These are phyloP conservation scores for Diaporthe sp. DNA, from an alignment of 2,329 filamentous ascomycete species.

Conservation along the genomic window DNA sequence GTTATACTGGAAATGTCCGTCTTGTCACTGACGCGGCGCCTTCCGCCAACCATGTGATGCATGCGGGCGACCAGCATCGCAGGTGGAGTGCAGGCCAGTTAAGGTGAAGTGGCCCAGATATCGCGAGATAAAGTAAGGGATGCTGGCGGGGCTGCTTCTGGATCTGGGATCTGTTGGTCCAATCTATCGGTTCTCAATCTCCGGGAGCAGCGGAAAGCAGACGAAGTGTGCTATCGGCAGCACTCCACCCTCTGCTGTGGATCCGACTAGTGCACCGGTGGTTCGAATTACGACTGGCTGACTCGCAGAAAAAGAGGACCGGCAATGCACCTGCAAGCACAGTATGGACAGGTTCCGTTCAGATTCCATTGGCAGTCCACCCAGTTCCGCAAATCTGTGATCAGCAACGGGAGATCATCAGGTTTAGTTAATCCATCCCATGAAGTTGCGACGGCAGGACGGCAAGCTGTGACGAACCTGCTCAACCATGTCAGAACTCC, in stretches of 20 bases:
- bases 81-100: not conserved
- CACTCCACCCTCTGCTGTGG: not conserved
- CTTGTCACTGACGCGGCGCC: not conserved
- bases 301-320: slow-evolving; percentile 17
- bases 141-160: slow-evolving; percentile 7
- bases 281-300: slow-evolving; percentile 16
- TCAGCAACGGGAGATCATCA: not conserved
- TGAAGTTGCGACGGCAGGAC: not conserved
- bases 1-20: not conserved
- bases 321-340: not conserved
- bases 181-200: slow-evolving; percentile 34
- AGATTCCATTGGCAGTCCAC: not conserved
- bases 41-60: not conserved
- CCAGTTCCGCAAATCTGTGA: no score
- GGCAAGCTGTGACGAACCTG: no score
- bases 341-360: not conserved
- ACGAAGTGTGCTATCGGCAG: not conserved
- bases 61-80: not conserved
- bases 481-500: not conserved
- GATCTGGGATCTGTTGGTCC: not conserved
- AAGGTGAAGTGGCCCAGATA: not conserved
- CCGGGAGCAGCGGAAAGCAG: slow-evolving; percentile 1
- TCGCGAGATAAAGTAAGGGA: slow-evolving; percentile 11
- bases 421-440: not conserved
- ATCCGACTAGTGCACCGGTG: slow-evolving; percentile 3